phyloP scores from a whole-genome alignment of 2,329 filamentous ascomycete genomes.

The Paecilomyces niveus region DNA sequence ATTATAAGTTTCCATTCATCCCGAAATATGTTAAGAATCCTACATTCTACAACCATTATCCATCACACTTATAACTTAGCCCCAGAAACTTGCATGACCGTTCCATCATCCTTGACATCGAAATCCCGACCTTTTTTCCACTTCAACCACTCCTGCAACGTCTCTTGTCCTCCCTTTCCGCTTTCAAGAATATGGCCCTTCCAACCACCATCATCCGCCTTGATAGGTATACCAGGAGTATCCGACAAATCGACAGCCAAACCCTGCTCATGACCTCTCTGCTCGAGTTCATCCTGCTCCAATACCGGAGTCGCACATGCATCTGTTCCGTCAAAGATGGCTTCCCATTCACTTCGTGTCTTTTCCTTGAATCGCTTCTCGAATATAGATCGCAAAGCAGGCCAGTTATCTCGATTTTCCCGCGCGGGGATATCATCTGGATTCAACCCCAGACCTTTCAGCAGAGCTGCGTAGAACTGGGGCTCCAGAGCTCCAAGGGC shows the following conservation, averaged over 20 bases:
- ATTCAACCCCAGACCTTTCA: slow-evolving; percentile 59
- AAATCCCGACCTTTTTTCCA: slow-evolving; percentile 69
- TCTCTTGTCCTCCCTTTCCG: slow-evolving; percentile 65
- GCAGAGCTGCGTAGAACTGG: slow-evolving; percentile 66
- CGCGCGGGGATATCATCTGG: slow-evolving; percentile 41
- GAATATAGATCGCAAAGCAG: slow-evolving; percentile 56
- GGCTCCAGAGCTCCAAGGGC: slow-evolving; percentile 88
- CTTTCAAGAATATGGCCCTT: slow-evolving; percentile 51
- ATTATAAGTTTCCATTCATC: not conserved
- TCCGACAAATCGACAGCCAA: slow-evolving; percentile 48
- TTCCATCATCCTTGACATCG: slow-evolving; percentile 53
- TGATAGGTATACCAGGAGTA: slow-evolving; percentile 59
- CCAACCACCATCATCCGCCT: slow-evolving; percentile 63
- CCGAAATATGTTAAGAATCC: not conserved
- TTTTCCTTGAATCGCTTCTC: slow-evolving; percentile 50
- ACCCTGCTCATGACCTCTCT: slow-evolving; percentile 43
- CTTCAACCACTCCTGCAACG: slow-evolving; percentile 65
- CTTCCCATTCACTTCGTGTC: slow-evolving; percentile 4
- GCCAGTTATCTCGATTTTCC: slow-evolving; percentile 60
- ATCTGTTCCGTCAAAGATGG: slow-evolving; percentile 80
- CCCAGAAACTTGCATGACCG: slow-evolving; percentile 44
- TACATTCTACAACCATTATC: not conserved
- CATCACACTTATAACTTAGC: slow-evolving; percentile 18
- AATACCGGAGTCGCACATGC: slow-evolving; percentile 89
- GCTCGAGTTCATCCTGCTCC: slow-evolving; percentile 63